phyloP scores from a whole-genome alignment of 2,329 filamentous ascomycete species.

The Microsporum ferrugineum region DNA sequence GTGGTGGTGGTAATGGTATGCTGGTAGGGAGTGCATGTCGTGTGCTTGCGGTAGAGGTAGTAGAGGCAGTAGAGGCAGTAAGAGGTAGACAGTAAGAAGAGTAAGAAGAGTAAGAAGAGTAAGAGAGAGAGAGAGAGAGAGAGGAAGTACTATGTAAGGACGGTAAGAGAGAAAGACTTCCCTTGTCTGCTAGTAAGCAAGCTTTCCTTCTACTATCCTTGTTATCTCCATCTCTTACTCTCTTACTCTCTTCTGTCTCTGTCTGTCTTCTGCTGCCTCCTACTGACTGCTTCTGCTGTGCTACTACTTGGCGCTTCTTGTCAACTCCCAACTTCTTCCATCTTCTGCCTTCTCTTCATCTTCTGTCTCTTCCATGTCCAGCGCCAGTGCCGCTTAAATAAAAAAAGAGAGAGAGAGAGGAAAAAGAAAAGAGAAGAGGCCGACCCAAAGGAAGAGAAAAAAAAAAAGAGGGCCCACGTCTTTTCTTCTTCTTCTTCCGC shows the following conservation, averaged over 20 bases:
- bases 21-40: no score
- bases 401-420: no score
- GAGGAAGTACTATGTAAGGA: background rate
- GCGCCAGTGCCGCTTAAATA: background rate
- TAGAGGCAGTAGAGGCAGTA: no score
- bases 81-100: background rate
- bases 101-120: background rate
- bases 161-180: no score
- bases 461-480: no score
- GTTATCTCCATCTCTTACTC: constrained; percentile 8
- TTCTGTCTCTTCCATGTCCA: constrained; percentile 4
- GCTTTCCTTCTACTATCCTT: background rate
- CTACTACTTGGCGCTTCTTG: constrained; percentile 1
- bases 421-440: no score
- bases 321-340: constrained; percentile 9
- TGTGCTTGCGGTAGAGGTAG: no score
- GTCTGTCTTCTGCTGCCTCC: background rate
- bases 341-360: constrained; percentile 13
- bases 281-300: constrained; percentile 10
- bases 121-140: background rate
- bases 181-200: background rate
- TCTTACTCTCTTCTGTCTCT: constrained; percentile 12
- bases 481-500: no score
- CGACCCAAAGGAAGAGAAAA: background rate
- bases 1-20: no score